A percentile compares a stretch with the other conserved stretches of the same genome.
Conservation (phyloP, 495 filamentous ascomycete species). For the Podospora bellae-mahoneyi region DNA sequence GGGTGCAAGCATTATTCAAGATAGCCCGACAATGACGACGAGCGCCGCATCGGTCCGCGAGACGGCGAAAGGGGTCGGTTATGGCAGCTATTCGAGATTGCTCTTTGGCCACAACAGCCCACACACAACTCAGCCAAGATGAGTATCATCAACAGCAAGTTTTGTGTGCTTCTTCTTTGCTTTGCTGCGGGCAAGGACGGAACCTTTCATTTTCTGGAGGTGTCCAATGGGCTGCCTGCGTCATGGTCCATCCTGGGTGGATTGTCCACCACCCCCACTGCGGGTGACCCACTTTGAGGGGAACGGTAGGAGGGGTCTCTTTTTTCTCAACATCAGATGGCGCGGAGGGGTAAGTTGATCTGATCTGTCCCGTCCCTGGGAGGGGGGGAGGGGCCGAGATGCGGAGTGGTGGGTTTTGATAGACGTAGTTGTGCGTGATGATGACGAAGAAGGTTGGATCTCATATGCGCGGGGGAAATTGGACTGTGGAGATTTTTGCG, state of each 20-base stretch:
- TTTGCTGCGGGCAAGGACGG: not conserved
- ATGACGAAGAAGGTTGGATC: not conserved
- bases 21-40: not conserved
- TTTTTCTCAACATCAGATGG: no score
- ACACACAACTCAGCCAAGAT: no score
- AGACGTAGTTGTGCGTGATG: not conserved
- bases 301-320: not conserved
- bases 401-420: not conserved
- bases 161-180: not conserved
- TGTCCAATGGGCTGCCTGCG: not conserved
- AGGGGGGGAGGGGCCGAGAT: not conserved
- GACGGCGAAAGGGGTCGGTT: not conserved
- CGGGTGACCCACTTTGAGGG: not conserved
- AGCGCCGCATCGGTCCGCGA: conserved; percentile 1
- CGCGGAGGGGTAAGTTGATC: no score
- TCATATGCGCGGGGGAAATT: not conserved
- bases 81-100: not conserved
- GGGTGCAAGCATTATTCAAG: not conserved
- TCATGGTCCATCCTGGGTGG: not conserved
- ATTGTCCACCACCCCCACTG: not conserved
- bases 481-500: not conserved
- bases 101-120: no score
- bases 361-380: no score
- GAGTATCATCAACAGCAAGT: not conserved
- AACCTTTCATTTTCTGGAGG: not conserved